Base-by-base conservation (phyloP, 1,284 basidiomycete genomes). In the Thelephora terrestris region DNA sequence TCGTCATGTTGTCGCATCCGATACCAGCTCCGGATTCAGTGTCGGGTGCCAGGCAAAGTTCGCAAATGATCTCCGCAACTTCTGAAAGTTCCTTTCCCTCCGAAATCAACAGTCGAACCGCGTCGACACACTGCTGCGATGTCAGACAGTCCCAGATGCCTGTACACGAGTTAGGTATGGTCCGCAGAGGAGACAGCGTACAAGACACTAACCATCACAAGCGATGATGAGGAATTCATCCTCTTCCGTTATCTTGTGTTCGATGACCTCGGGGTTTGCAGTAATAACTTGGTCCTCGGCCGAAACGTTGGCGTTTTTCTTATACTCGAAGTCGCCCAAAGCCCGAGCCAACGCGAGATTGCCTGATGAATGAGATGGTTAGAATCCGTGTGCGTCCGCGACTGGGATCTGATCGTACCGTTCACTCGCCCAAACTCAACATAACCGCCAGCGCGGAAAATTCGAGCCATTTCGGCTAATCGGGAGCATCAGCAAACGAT, bases 1-100 rank as follows among this genome's bases (percentile, higher is more conserved):
- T 75, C 0, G 96, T 99, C 96, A 99, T 99, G 71, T 99, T 99
- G 71, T 99, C 96, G 63, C 94, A 98, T 20, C 96, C 96, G 53
- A 98, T 90, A 16, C 96, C 95, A 39, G 79, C 78, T 40, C 91
- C 91, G 37, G 89, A 88, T 43, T 89, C 87, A 2, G 91, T 89
- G 63, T 97, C 91, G 1, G 94, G 93, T 10, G 96, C 94, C 43
- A 98, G 76, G 64, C 96, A 99, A 55, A 87, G 84, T 55, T 93
- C 88, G 69, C 96, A 96, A 58, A 97, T 81, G 58, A 84, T 78
- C 64, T 97, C 92, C 60, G 85, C 83, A 53, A 98, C 91, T 61
- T 91, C 83, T 23, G 69, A 60, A 12, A 99, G 76, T 47, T 83
- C 75, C 58, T 85, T 88, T 47, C 88, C 85, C 57, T 93, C 76